Conservation (phyloP, 495 filamentous ascomycete species). For the Hypoxylon crocopeplum region DNA sequence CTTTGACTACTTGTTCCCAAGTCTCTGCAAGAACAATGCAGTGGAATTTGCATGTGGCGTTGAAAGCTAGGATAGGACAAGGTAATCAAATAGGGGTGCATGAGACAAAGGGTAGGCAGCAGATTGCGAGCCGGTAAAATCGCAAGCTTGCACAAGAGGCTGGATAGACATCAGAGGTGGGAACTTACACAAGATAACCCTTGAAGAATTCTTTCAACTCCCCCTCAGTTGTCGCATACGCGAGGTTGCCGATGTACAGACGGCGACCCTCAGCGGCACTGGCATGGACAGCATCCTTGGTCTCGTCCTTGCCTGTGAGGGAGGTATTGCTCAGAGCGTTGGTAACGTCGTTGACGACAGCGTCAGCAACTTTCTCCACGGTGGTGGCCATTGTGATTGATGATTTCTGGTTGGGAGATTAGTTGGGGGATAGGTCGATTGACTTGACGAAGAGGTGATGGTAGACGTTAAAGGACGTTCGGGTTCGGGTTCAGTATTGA, state of each 20-base stretch:
- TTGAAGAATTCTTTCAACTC: conserved; percentile 99
- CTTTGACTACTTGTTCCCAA: neutral
- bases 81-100: conserved; percentile 6
- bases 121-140: neutral
- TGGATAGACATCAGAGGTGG: neutral
- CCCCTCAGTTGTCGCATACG: conserved; percentile 99
- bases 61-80: conserved; percentile 14
- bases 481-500: conserved; percentile 51
- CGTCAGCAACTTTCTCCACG: conserved; percentile 66
- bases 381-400: conserved; percentile 64
- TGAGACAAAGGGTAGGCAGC: conserved; percentile 12
- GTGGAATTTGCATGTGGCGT: neutral
- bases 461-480: conserved; percentile 51
- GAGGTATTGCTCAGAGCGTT: conserved; percentile 80
- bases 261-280: conserved; percentile 98
- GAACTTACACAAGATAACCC: conserved; percentile 93
- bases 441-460: conserved; percentile 43
- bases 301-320: conserved; percentile 64
- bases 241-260: conserved; percentile 99
- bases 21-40: neutral
- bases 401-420: conserved; percentile 46
- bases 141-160: neutral
- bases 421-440: conserved; percentile 43
- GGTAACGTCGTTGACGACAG: conserved; percentile 82
- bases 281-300: conserved; percentile 85